Evolutionary conservation across 371 early-diverging fungal genomes (phyloP).

Genomic region (Mucor lusitanicus): DNA sequence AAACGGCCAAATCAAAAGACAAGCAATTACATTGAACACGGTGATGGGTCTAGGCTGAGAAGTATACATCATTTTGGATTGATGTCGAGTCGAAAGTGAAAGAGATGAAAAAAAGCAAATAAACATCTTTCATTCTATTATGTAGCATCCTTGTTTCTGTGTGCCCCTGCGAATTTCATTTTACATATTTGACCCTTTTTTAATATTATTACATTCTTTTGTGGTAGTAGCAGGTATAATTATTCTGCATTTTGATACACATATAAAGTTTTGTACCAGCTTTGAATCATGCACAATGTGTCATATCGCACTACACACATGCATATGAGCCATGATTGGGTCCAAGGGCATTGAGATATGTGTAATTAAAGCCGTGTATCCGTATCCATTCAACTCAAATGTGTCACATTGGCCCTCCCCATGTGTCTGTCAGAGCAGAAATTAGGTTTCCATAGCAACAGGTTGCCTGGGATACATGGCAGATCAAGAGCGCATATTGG

Average conservation of each 20-base stretch:
- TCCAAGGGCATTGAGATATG: background rate
- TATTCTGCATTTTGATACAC: background rate
- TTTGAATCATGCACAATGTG: background rate
- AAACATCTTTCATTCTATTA: background rate
- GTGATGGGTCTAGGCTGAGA: constrained; percentile 7
- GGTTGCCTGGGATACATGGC: background rate
- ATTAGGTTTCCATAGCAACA: background rate
- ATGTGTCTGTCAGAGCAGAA: background rate
- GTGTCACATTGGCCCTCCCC: background rate
- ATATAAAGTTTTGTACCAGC: background rate
- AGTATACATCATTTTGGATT: constrained; percentile 13
- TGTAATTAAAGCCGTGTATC: background rate
- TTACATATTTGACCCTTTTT: constrained; percentile 17
- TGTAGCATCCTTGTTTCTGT: background rate
- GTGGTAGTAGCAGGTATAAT: background rate
- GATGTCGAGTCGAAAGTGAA: too few species aligned
- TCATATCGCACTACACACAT: background rate
- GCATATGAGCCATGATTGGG: background rate
- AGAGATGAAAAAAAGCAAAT: constrained; percentile 1
- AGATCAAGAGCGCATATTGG: background rate
- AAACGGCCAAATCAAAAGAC: background rate
- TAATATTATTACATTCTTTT: constrained; percentile 12
- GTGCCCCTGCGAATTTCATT: constrained; percentile 5
- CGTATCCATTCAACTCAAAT: background rate
- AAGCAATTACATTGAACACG: background rate